phyloP scores from a whole-genome alignment of 2,329 filamentous ascomycete genomes.

The Penicillium psychrosexuale region DNA sequence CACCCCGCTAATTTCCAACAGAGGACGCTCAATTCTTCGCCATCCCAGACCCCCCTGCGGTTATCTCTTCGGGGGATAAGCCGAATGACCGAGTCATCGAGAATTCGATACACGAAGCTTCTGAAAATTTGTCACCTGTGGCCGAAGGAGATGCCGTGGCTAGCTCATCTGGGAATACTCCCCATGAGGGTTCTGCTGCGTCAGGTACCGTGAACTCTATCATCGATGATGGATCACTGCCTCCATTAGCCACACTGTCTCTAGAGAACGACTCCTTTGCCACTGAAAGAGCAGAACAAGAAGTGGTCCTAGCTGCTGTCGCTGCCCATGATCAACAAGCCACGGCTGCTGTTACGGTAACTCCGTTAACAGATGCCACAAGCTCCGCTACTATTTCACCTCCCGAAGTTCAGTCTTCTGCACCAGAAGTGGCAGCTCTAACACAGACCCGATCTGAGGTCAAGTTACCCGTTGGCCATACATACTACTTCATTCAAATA shows the following conservation, averaged over 20 bases:
- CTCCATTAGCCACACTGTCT: constrained; percentile 7
- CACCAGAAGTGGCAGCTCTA: constrained; percentile 1
- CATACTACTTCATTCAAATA: constrained; percentile 51
- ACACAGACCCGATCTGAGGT: constrained; percentile 18
- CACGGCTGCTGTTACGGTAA: constrained; percentile 16
- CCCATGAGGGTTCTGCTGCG: neutral
- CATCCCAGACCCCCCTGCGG: constrained; percentile 33
- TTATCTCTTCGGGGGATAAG: constrained; percentile 27
- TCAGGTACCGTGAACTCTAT: neutral
- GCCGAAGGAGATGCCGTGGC: constrained; percentile 25
- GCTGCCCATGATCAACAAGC: constrained; percentile 31
- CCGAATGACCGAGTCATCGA: constrained; percentile 31
- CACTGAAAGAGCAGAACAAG: constrained; percentile 23
- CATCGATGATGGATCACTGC: neutral
- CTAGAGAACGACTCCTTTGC: constrained; percentile 12
- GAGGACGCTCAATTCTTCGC: constrained; percentile 38
- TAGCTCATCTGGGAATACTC: constrained; percentile 27
- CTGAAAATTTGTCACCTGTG: constrained; percentile 17
- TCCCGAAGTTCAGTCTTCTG: constrained; percentile 12
- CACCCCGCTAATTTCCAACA: constrained; percentile 13
- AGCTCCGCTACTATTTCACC: constrained; percentile 1
- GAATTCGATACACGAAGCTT: constrained; percentile 24
- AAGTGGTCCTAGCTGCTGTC: constrained; percentile 29
- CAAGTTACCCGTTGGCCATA: constrained; percentile 33
- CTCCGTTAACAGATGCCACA: constrained; percentile 11